phyloP scores from a whole-genome alignment of 768 basidiomycete species.

The Pleurotus tuber-regium region DNA sequence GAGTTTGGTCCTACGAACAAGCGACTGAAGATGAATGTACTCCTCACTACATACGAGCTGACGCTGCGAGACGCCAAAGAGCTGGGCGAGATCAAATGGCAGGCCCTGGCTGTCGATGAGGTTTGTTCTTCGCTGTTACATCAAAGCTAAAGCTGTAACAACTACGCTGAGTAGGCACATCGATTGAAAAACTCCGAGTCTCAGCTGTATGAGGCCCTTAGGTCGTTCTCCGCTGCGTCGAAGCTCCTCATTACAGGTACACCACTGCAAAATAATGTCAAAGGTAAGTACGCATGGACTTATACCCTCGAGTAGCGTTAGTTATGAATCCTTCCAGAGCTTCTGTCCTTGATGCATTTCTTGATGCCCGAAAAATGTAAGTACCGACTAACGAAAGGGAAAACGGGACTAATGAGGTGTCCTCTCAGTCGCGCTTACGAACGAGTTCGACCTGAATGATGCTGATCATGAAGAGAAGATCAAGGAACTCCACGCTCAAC shows the following conservation, averaged over 20 bases:
- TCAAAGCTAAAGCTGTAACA: constrained; percentile 13
- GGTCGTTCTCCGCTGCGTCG: constrained; percentile 84
- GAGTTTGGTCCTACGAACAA: constrained; percentile 91
- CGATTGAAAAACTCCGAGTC: constrained; percentile 97
- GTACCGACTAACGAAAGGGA: constrained; percentile 21
- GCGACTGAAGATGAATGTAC: constrained; percentile 94
- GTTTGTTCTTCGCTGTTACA: constrained; percentile 38
- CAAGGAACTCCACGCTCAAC: constrained; percentile 90
- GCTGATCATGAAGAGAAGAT: constrained; percentile 93
- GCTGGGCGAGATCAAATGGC: constrained; percentile 94
- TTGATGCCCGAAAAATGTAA: constrained; percentile 97
- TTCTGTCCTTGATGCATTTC: constrained; percentile 98
- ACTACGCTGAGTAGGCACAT: constrained; percentile 64
- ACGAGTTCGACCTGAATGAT: constrained; percentile 94
- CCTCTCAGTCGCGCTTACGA: constrained; percentile 76
- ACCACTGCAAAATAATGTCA: constrained; percentile 98
- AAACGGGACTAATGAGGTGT: background rate
- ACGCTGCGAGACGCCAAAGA: constrained; percentile 88
- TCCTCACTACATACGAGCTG: constrained; percentile 96
- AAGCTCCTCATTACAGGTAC: constrained; percentile 98
- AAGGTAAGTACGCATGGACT: constrained; percentile 52
- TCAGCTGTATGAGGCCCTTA: constrained; percentile 92
- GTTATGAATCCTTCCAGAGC: constrained; percentile 48
- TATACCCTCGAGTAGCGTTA: background rate
- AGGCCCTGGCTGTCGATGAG: constrained; percentile 94